A percentile compares a stretch with the other conserved stretches of the same genome.
phyloP scores from a whole-genome alignment of 2,329 filamentous ascomycete genomes.

The Talaromyces islandicus region DNA sequence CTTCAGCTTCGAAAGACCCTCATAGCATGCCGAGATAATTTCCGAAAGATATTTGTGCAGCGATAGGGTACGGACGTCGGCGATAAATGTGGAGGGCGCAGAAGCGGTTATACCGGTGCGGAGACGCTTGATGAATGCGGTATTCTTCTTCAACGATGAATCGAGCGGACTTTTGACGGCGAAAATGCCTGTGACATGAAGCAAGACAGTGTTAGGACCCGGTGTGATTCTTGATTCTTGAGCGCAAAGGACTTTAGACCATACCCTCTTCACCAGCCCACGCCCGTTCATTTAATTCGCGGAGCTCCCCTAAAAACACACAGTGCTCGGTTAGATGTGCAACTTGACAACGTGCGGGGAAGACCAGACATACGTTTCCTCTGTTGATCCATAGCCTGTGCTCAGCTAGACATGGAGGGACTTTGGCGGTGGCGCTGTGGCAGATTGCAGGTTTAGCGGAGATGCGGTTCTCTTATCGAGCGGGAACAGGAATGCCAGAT shows the following conservation, averaged over 20 bases:
- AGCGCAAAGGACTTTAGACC: constrained; percentile 12
- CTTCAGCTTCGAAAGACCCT: constrained; percentile 88
- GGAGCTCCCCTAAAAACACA: constrained; percentile 67
- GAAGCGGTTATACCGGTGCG: constrained; percentile 80
- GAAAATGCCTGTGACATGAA: constrained; percentile 61
- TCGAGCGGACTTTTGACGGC: constrained; percentile 74
- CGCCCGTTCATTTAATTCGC: constrained; percentile 76
- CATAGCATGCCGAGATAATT: constrained; percentile 91
- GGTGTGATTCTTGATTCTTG: constrained; percentile 13
- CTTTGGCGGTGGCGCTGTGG: neutral
- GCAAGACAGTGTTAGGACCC: constrained; percentile 13
- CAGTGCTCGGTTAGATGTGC: neutral
- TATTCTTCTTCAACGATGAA: constrained; percentile 96
- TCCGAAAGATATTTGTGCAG: constrained; percentile 96
- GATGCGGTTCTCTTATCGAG: constrained; percentile 31
- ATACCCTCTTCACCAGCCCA: constrained; percentile 87
- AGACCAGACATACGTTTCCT: constrained; percentile 41
- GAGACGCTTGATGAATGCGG: constrained; percentile 92
- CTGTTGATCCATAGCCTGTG: constrained; percentile 41
- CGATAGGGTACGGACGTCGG: constrained; percentile 84
- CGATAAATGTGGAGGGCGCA: constrained; percentile 74
- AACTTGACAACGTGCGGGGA: neutral
- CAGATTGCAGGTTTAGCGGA: constrained; percentile 21
- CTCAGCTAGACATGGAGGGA: constrained; percentile 15
- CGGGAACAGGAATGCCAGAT: constrained; percentile 23